A percentile compares a stretch with the other conserved stretches of the same genome.
These are phyloP conservation scores for Xenoacremonium recifei DNA, from an alignment of 2,329 filamentous ascomycete genomes.

Conservation along the genomic window DNA sequence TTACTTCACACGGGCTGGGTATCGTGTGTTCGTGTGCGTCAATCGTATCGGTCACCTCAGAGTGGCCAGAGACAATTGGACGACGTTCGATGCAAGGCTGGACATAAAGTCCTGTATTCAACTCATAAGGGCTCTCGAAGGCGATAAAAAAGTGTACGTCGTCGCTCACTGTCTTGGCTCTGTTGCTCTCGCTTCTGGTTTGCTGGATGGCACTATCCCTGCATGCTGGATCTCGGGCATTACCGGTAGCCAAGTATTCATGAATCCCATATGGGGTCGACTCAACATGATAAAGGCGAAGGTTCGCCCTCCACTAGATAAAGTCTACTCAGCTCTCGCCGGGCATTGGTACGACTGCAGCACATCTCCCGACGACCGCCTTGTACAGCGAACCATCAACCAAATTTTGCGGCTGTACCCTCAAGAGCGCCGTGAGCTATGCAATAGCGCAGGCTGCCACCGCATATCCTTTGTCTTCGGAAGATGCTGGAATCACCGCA, in stretches of 20 bases:
- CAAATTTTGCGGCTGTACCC: conserved; percentile 59
- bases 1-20: conserved; percentile 59
- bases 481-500: conserved; percentile 60
- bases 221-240: conserved; percentile 56
- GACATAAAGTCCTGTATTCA: conserved; percentile 57
- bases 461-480: conserved; percentile 60
- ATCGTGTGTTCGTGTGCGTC: conserved; percentile 57
- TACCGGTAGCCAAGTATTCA: conserved; percentile 60
- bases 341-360: conserved; percentile 17
- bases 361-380: conserved; percentile 23
- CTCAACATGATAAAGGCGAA: conserved; percentile 11
- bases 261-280: conserved; percentile 47
- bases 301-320: conserved; percentile 8
- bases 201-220: conserved; percentile 61
- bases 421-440: conserved; percentile 53
- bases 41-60: conserved; percentile 56
- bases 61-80: conserved; percentile 52
- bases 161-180: conserved; percentile 64
- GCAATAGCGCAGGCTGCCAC: conserved; percentile 61
- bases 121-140: conserved; percentile 42
- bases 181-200: conserved; percentile 54
- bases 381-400: conserved; percentile 51
- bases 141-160: conserved; percentile 46
- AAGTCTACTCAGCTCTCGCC: conserved; percentile 13
- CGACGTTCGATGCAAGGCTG: conserved; percentile 57